These are phyloP conservation scores for Penicillium rolfsii DNA, from an alignment of 2,329 filamentous ascomycete genomes.

Conservation along the genomic window DNA sequence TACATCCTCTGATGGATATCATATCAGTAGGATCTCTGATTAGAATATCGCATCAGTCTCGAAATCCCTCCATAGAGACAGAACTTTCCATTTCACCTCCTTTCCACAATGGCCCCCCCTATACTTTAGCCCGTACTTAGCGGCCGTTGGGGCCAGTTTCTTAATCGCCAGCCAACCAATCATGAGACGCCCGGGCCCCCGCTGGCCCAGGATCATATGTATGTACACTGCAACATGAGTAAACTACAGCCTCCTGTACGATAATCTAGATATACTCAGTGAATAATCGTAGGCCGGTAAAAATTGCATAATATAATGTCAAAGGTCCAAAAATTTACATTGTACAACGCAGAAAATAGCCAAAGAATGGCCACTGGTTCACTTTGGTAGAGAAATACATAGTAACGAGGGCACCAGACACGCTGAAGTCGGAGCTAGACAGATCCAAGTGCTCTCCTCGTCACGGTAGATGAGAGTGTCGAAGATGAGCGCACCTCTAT, in stretches of 20 bases:
- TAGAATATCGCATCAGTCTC: background rate
- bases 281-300: background rate
- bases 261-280: background rate
- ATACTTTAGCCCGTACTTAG: constrained; percentile 7
- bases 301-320: background rate
- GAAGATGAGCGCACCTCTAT: background rate
- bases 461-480: background rate
- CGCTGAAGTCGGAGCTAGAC: background rate
- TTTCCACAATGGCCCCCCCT: background rate
- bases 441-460: background rate
- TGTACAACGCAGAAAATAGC: background rate
- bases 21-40: background rate
- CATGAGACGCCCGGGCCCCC: constrained; percentile 2
- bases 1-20: background rate
- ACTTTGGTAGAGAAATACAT: background rate
- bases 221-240: background rate
- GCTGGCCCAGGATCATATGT: background rate
- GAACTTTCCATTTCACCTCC: background rate
- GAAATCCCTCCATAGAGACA: background rate
- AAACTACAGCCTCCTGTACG: background rate
- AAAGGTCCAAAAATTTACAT: background rate
- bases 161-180: constrained; percentile 23
- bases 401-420: background rate
- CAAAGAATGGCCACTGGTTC: background rate
- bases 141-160: constrained; percentile 16